These are phyloP conservation scores for Hymenoscyphus scutula DNA, from an alignment of 2,329 filamentous ascomycete species.

Conservation along the genomic window DNA sequence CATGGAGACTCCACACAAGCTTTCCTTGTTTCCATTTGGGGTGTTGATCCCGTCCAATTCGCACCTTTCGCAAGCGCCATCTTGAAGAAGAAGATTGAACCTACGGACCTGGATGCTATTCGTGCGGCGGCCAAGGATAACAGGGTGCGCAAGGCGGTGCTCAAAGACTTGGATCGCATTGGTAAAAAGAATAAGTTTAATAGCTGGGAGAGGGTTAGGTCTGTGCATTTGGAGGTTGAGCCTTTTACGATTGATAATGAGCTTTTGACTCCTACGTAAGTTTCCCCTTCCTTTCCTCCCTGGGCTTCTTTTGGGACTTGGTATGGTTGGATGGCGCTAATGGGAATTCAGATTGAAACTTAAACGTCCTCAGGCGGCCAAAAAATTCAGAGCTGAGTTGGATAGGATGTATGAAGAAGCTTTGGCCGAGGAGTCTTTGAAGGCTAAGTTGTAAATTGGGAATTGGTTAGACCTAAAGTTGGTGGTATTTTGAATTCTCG, in stretches of 20 bases:
- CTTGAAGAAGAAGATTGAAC: conserved; percentile 62
- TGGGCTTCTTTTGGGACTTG: not conserved
- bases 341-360: conserved; percentile 59
- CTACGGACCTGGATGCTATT: conserved; percentile 65
- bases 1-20: conserved; percentile 86
- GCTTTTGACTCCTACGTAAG: conserved; percentile 83
- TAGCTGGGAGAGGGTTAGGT: conserved; percentile 80
- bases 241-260: conserved; percentile 94
- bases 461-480: no score
- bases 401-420: conserved; percentile 37
- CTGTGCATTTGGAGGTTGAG: conserved; percentile 73
- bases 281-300: conserved; percentile 9
- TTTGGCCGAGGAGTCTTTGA: conserved; percentile 37
- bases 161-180: conserved; percentile 76
- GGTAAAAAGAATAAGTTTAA: conserved; percentile 86
- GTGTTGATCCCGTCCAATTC: conserved; percentile 81
- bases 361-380: conserved; percentile 66
- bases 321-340: conserved; percentile 8
- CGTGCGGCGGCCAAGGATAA: conserved; percentile 65
- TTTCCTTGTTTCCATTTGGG: conserved; percentile 81
- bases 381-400: conserved; percentile 40
- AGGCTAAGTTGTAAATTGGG: conserved; percentile 45
- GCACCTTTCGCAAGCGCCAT: conserved; percentile 76
- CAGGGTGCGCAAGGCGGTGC: conserved; percentile 69
- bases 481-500: conserved; percentile 3